phyloP scores from a whole-genome alignment of 352 stramenopile species.

The Phytopythium aichiense region DNA sequence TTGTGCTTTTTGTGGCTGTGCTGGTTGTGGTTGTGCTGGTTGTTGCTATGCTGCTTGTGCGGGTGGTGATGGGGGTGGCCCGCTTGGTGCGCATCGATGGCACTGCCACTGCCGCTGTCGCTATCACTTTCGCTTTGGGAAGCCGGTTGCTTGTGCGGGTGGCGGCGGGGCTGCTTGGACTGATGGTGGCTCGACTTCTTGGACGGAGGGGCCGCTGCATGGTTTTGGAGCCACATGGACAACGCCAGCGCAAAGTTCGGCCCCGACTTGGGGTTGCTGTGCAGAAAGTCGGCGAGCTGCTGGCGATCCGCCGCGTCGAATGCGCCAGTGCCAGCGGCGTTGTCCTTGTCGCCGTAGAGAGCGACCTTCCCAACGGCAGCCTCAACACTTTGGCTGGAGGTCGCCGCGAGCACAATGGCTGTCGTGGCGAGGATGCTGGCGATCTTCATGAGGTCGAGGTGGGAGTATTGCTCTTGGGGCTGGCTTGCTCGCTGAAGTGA shows the following conservation, averaged over 20 bases:
- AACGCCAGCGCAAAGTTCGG: neutral
- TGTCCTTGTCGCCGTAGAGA: neutral
- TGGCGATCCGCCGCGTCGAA: neutral
- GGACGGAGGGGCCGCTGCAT: neutral
- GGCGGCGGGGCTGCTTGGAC: neutral
- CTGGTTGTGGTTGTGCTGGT: neutral
- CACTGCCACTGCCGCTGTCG: slow-evolving; percentile 1
- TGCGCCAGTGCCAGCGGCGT: neutral
- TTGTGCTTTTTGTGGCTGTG: neutral
- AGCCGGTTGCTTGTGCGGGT: neutral
- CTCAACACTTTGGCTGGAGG: slow-evolving; percentile 1
- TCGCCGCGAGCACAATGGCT: slow-evolving; percentile 7
- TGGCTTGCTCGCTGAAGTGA: neutral
- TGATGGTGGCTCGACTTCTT: neutral
- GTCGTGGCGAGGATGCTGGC: slow-evolving; percentile 3
- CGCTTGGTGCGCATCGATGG: neutral
- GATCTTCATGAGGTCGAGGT: slow-evolving; percentile 7
- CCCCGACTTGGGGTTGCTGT: neutral
- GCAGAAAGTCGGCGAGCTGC: neutral
- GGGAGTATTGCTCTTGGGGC: neutral
- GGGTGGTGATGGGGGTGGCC: neutral
- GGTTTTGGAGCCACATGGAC: neutral
- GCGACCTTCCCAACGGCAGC: neutral
- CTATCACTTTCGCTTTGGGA: neutral
- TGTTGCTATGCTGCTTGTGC: neutral